Evolutionary conservation across 2,329 filamentous ascomycete genomes (phyloP), one percentile per base, ranked within the genome.

Genomic region (Trichoderma atrobrunneum): DNA sequence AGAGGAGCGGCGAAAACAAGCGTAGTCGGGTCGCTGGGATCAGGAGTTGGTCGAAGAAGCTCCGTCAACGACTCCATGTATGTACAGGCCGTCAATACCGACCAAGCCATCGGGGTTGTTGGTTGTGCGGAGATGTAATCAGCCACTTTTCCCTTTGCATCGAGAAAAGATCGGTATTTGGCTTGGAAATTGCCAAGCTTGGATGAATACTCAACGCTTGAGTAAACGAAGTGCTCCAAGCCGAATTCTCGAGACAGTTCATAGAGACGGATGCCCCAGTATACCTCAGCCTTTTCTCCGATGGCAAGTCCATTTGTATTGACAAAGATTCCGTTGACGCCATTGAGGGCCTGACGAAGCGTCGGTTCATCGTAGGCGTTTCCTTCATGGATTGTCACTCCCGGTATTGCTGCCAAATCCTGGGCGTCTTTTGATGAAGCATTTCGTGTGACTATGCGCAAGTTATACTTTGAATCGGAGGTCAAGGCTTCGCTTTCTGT

Each of bases 231-330:
- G 14, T 67, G 64, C 21, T 67, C 26, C 12, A 67, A 26, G 7
- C 48, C n/a, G 7, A 67, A 67, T 57, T 67, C 64, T 16, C 64
- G 48, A 12, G 64, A 34, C 3, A 67, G 14, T 57, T 67, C 64
- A 57, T 67, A 67, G 7, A 67, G 24, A 7, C 64, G 64, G 28
- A 67, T 67, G 6, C 64, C 64, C 64, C 64, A 67, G 10, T 67
- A 67, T 1, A 67, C 36, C 64, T 67, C 64, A 0, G 64, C 64
- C 64, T 48, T 67, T 67, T 67, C 64, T n/a, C 64, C 64, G 11
- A 56, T 67, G 5, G 64, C 64, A 67, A 67, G 39, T 5, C 64
- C 64, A n/a, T 67, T 67, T 2, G 64, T 67, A 5, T 67, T 67
- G 48, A 39, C 64, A 56, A 67, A 67, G 14, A 67, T 26, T 6